A percentile compares a stretch with the other conserved stretches of the same genome.
phyloP scores from a whole-genome alignment of 208 protist genomes.

The Angomonas desouzai region DNA sequence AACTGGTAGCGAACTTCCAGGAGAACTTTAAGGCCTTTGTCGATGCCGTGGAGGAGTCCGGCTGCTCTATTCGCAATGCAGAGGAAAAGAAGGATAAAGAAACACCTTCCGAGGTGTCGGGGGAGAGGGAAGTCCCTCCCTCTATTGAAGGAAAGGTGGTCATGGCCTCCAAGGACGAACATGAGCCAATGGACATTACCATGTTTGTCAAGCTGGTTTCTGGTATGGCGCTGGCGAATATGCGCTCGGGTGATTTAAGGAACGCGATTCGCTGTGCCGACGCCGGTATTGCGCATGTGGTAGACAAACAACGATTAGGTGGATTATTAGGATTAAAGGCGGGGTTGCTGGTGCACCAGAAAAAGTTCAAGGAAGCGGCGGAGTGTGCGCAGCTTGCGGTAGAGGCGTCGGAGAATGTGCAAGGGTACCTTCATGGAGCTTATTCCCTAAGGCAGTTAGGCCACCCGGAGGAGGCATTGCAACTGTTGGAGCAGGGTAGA shows the following conservation, averaged over 20 bases:
- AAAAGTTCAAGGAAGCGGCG: constrained; percentile 63
- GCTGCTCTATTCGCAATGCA: constrained; percentile 37
- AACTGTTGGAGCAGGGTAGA: constrained; percentile 50
- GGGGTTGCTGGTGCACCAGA: constrained; percentile 64
- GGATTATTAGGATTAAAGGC: constrained; percentile 81
- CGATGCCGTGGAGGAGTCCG: constrained; percentile 76
- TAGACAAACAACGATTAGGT: constrained; percentile 57
- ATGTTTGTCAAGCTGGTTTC: constrained; percentile 75
- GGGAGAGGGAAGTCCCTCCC: constrained; percentile 1
- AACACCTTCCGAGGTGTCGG: constrained; percentile 7
- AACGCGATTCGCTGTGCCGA: constrained; percentile 77
- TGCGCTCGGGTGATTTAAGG: constrained; percentile 69
- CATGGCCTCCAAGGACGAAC: constrained; percentile 47
- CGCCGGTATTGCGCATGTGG: constrained; percentile 54
- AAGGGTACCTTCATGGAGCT: constrained; percentile 80
- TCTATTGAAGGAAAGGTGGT: constrained; percentile 20
- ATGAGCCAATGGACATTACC: constrained; percentile 76
- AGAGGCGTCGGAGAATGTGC: constrained; percentile 60
- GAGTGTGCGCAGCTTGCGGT: constrained; percentile 58
- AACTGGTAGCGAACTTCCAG: constrained; percentile 65
- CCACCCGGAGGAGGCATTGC: constrained; percentile 44
- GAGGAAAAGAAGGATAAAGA: constrained; percentile 11
- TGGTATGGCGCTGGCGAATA: constrained; percentile 79
- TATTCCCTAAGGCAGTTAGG: constrained; percentile 62
- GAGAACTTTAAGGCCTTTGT: constrained; percentile 81